Evolutionary conservation across 306 rosid species (phyloP), one percentile per base, ranked within the genome.

Genomic region (Corylus heterophylla): DNA sequence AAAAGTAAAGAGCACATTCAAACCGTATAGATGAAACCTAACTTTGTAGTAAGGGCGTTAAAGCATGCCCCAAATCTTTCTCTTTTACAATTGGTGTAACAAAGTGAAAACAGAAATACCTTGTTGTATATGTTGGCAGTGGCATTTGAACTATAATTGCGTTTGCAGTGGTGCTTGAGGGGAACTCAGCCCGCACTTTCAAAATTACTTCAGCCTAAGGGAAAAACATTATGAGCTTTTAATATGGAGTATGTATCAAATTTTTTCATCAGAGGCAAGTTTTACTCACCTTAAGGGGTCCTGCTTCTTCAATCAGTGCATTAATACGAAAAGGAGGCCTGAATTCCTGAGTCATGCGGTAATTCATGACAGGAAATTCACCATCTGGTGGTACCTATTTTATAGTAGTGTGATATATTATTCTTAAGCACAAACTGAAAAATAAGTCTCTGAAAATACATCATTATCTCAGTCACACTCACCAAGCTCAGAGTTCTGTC

Each of bases 291-390:
- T 85, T 91, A 79, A 90, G 86, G 35, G 89, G 52, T 71, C 97
- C 96, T 50, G 92, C 78, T 87, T 95, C 98, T 90, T 93, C 98
- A 89, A 95, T 87, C 82, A 95, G 63, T 12, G 92, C 92, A 82
- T 85, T 95, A 75, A 93, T 83, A 48, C 89, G 88, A 81, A 95
- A 93, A 25, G 99, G 98, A 56, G 97, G 94, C 86, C 91, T 95
- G 84, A 90, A 95, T 79, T 87, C 84, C 88, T 90, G 97, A 68
- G 98, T 95, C 87, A 91, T 91, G 52, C 98, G 92, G 80, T 95
- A 93, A 67, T 93, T 95, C 99, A 95, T 95, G 84, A 95, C 93
- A 48, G 98, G 95, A 82, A 93, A 93, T 83, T 95, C 99, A 78
- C 96, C 98, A 86, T 91, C 96, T 10, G 97, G 85, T 35, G 99